A percentile compares a stretch with the other conserved stretches of the same genome.
These are phyloP conservation scores for Sordaria brevicollis DNA, from an alignment of 495 filamentous ascomycete genomes.

Conservation along the genomic window DNA sequence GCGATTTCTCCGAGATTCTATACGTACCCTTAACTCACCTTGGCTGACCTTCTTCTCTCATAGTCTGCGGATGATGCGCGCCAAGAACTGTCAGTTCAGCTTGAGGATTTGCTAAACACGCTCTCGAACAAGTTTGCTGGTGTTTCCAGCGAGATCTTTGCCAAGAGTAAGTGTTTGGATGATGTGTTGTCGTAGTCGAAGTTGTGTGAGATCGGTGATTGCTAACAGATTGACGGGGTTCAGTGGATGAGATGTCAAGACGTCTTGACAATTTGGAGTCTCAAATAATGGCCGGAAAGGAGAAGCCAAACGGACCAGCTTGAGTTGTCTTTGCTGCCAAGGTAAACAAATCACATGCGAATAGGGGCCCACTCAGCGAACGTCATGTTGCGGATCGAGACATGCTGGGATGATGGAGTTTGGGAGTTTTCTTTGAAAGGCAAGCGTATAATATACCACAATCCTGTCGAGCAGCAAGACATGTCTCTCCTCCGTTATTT, in stretches of 20 bases:
- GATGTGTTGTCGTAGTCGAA: not conserved
- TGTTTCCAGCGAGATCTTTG: constrained; percentile 74
- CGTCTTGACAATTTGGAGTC: constrained; percentile 82
- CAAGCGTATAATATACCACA: not conserved
- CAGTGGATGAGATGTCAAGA: constrained; percentile 93
- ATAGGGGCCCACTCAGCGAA: not conserved
- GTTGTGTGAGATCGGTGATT: not conserved
- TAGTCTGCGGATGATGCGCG: constrained; percentile 29
- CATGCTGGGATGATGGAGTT: not conserved
- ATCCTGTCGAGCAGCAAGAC: not conserved
- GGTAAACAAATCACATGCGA: not conserved
- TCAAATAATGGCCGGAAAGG: constrained; percentile 46
- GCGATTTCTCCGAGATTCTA: not conserved
- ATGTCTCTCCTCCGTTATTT: not conserved
- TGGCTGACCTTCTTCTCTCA: not conserved
- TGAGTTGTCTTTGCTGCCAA: not conserved
- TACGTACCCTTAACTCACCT: not conserved
- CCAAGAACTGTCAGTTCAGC: constrained; percentile 61
- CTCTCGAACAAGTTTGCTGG: constrained; percentile 74
- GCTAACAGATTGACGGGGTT: not conserved
- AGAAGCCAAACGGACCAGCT: constrained; percentile 21
- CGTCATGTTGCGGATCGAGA: not conserved
- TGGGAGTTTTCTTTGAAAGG: not conserved
- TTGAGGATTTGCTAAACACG: constrained; percentile 78
- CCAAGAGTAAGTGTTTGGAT: constrained; percentile 56